These are phyloP conservation scores for Allantophomopsis cytisporea DNA, from an alignment of 2,329 filamentous ascomycete genomes.

Conservation along the genomic window DNA sequence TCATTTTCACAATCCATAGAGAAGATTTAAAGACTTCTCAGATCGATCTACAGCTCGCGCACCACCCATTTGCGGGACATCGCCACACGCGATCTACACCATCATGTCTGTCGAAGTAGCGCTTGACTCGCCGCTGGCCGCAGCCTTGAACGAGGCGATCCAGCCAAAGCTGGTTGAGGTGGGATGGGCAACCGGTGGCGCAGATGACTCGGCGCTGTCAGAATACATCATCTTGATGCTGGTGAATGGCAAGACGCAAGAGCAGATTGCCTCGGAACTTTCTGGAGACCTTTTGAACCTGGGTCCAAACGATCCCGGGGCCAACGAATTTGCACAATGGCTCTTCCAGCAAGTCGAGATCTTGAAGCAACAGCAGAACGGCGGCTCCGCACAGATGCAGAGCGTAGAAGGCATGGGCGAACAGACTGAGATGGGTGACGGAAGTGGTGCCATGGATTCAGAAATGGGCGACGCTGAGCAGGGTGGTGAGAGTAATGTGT, in stretches of 20 bases:
- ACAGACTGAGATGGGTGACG: slow-evolving; percentile 44
- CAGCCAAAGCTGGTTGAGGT: slow-evolving; percentile 87
- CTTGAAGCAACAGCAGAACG: slow-evolving; percentile 50
- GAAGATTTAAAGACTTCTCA: too few relatives aligned
- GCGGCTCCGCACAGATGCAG: slow-evolving; percentile 18
- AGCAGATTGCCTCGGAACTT: slow-evolving; percentile 79
- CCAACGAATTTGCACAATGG: slow-evolving; percentile 78
- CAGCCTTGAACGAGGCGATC: slow-evolving; percentile 69
- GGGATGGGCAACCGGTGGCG: slow-evolving; percentile 74
- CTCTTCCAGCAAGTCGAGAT: slow-evolving; percentile 75
- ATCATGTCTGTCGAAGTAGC: slow-evolving; percentile 68
- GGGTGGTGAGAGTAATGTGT: slow-evolving; percentile 37
- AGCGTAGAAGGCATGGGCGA: slow-evolving; percentile 11
- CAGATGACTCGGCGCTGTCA: slow-evolving; percentile 68
- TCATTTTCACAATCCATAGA: too few relatives aligned
- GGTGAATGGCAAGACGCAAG: slow-evolving; percentile 84
- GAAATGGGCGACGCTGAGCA: slow-evolving; percentile 53
- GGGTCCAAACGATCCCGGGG: slow-evolving; percentile 68
- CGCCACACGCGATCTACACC: slow-evolving; percentile 2
- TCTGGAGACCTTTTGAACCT: slow-evolving; percentile 77
- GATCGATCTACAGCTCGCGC: too few relatives aligned
- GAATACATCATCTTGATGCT: slow-evolving; percentile 98
- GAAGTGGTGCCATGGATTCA: slow-evolving; percentile 42
- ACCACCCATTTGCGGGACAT: too few relatives aligned
- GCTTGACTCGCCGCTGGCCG: slow-evolving; percentile 69